Percentiles rank a stretch among this genome's conserved stretches.
These are phyloP conservation scores for Cicer cuneatum DNA, from an alignment of 306 rosid genomes.

Conservation along the genomic window DNA sequence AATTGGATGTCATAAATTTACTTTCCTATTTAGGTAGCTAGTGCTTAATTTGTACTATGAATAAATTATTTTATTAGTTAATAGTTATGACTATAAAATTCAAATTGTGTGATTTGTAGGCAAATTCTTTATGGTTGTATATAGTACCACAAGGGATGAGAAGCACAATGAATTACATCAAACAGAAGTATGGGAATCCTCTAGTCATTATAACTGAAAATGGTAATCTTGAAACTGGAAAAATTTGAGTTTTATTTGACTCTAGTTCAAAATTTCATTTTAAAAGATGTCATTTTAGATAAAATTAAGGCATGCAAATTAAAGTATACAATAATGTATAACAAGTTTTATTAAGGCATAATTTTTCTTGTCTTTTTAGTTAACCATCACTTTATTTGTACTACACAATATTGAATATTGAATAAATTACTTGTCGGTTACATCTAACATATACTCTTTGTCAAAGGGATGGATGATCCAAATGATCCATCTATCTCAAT, in stretches of 20 bases:
- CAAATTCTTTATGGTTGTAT: constrained; percentile 80
- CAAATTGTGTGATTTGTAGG: constrained; percentile 54
- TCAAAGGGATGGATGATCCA: constrained; percentile 86
- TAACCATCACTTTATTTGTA: neutral
- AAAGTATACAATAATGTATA: neutral
- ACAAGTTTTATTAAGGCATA: neutral
- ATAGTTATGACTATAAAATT: neutral
- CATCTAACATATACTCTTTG: neutral
- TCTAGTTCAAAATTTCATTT: neutral
- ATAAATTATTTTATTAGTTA: neutral
- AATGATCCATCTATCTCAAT: constrained; percentile 51
- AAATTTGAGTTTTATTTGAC: constrained; percentile 1
- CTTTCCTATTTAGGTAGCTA: neutral
- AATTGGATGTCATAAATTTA: neutral
- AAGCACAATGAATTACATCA: constrained; percentile 71
- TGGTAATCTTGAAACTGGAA: constrained; percentile 52
- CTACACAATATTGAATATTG: neutral
- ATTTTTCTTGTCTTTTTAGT: neutral
- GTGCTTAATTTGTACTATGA: neutral
- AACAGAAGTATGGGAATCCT: constrained; percentile 71
- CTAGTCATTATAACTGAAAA: constrained; percentile 75
- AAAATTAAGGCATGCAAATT: neutral
- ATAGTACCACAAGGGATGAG: constrained; percentile 84
- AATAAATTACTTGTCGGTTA: neutral
- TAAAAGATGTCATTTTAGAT: neutral